Evolutionary conservation across 352 stramenopile genomes (phyloP), one percentile per base, ranked within the genome.

Genomic region (Phytopythium sindhum): DNA sequence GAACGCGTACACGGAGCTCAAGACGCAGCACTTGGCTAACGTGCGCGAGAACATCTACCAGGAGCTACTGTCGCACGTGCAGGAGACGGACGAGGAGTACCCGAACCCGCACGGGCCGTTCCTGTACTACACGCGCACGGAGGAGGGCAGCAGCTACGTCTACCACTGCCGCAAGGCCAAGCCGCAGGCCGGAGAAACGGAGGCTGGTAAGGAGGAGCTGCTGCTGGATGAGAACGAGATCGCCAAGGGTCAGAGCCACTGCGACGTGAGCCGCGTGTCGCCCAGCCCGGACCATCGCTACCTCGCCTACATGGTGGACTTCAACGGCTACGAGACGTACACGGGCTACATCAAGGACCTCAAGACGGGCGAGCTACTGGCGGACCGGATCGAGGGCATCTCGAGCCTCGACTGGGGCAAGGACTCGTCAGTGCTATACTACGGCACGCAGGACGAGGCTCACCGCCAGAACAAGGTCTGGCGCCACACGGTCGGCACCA

Each of bases 381-480:
- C 87, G 2, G 89, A 97, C 60, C 75, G 85, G 42, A 85, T 97
- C 24, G 73, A 90, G 53, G 87, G 94, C 61, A 96, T 95, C 26
- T 90, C 88, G 56, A 96, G 90, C 56, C 48, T 98, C 41, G 72
- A 83, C 41, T 99, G 97, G 96, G 94, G 96, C 39, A 72, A 80
- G 11, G 91, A 98, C 59, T 81, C 83, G 23, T 80, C 74, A 0
- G 92, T 89, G n/a, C 53, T 99, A 21, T 99, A 97, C 74, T 99
- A 98, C 77, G 77, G 85, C 14, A 98, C 89, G 33, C 78, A 96
- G 66, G 91, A 98, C 65, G 88, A 96, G 41, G 85, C 88, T 2
- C 87, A 98, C 61, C 91, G 97, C 8, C 90, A 97, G 37, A 86
- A 98, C 84, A 96, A 98, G 67, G 63, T 99, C 21, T 99, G 93